Base-by-base conservation (phyloP, 2,329 filamentous ascomycete species). In the Penicillium sp. region DNA sequence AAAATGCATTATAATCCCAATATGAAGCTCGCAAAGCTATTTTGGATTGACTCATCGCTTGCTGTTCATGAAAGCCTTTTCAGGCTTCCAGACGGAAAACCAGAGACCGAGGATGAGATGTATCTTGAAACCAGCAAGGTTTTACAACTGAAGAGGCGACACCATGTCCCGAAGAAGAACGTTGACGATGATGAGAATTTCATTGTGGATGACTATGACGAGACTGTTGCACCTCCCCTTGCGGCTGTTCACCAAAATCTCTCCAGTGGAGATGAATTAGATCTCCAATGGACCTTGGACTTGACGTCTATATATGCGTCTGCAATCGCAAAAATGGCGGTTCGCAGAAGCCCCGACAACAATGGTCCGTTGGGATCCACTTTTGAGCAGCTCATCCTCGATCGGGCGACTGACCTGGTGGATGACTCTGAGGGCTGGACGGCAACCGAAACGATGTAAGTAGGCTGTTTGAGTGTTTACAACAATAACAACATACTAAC, bases 201-300 rank as follows among this genome's bases (percentile, higher is more conserved):
- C 53, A 60, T 78, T n/a, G 74, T 78, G 22, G 71, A 78, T 61
- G 77, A 78, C 59, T 71, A 65, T 71, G 72, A 76, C 57, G 74
- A 75, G 58, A 70, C 70, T 26, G 61, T 63, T 40, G 64, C 45
- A 33, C 33, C 61, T 42, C 54, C 60, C 11, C 51, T 54, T 3
- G 42, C 52, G 30, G 56, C 43, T 58, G 56, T 61, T 51, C 52
- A 52, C 10, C 61, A 62, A 11, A 58, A 61, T 16, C 58, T 53
- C 6, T 62, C 58, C n/a, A 46, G 59, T 25, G 46, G 58, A 40
- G 51, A 62, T 22, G 61, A 58, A 8, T 57, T 63, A 37, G 66
- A 69, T 58, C 59, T 68, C 7, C 64, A 70, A 28, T 73, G 73
- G 72, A 70, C 72, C 22, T 52, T 74, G 51, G 67, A 76, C 61